Conservation (phyloP, 345 rosid genomes). For the Boechera retrofracta region DNA sequence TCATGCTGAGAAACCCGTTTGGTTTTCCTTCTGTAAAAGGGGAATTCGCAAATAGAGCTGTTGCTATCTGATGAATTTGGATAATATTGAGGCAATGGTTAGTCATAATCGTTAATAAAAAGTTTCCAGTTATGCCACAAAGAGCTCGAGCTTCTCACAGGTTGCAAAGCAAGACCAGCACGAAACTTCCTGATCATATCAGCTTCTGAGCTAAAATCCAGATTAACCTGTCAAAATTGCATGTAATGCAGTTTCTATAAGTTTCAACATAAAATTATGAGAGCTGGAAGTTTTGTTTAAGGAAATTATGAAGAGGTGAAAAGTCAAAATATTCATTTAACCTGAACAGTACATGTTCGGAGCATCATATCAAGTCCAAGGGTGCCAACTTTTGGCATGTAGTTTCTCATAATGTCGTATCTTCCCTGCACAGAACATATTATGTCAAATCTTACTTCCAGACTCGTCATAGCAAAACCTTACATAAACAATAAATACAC, state of each 20-base stretch:
- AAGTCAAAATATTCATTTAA: conserved; percentile 46
- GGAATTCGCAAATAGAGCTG: conserved; percentile 95
- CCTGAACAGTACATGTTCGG: conserved; percentile 99
- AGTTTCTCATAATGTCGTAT: conserved; percentile 93
- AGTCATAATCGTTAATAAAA: too few relatives aligned
- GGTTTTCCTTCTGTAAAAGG: conserved; percentile 93
- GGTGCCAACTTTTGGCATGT: conserved; percentile 98
- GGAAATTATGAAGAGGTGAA: background rate
- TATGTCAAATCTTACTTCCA: conserved; percentile 33
- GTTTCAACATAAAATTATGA: background rate
- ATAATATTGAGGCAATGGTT: background rate
- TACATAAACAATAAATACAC: background rate
- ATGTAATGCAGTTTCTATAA: conserved; percentile 4
- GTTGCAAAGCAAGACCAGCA: conserved; percentile 94
- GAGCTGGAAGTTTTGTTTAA: background rate
- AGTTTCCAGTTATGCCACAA: background rate
- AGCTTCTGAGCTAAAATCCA: conserved; percentile 67
- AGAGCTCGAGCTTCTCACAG: conserved; percentile 58
- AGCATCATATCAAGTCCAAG: conserved; percentile 99
- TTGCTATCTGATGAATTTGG: conserved; percentile 58
- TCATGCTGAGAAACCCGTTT: conserved; percentile 88
- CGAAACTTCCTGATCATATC: conserved; percentile 95
- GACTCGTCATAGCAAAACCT: background rate
- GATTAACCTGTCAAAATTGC: conserved; percentile 70
- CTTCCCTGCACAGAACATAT: conserved; percentile 75